Base-by-base conservation (phyloP, 305 asterid genomes). In the Solanum chacoense region DNA sequence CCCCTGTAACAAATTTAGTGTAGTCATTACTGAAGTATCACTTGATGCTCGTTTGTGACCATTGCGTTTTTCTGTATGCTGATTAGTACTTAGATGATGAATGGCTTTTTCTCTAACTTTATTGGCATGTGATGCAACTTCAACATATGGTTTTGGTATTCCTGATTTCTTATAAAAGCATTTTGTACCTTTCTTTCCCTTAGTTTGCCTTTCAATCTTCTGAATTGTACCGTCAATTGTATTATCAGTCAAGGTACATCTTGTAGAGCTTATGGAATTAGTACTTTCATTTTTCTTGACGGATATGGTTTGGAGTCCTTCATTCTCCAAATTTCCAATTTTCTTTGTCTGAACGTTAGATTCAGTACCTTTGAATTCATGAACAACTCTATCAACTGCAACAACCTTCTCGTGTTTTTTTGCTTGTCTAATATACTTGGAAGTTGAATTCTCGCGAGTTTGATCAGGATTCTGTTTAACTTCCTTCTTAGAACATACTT, bases 171-270 rank as follows among this genome's bases (percentile, higher is more conserved):
- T 75, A 2, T 11, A 35, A 7, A 34, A 18, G 16, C 26, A 36
- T 4, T 55, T 85, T 81, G 87, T 87, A 50, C 38, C 85, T 86
- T 55, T 50, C 80, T 50, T 42, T 20, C 31, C 83, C 50, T 40
- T 40, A 11, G 50, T 40, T 40, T 11, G 50, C 50, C 50, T 11
- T 40, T 40, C 50, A 40, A 40, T 40, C 50, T 40, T 40, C 50
- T 40, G 50, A 40, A 11, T 40, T 40, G 50, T 40, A 40, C 36
- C 7, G 16, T 31, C 40, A n/a, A 87, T 63, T 40, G 77, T 55
- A 12, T 13, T 74, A 20, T 93, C 94, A 1, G 95, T 94, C 42
- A 95, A 74, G 3, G 96, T 92, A 35, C 98, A 95, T 67, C 91
- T 92, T 10, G 95, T 93, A 14, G 96, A 95, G 7, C 93, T 91